These are phyloP conservation scores for Leccinum boreale DNA, from an alignment of 768 basidiomycete species.

Conservation along the genomic window DNA sequence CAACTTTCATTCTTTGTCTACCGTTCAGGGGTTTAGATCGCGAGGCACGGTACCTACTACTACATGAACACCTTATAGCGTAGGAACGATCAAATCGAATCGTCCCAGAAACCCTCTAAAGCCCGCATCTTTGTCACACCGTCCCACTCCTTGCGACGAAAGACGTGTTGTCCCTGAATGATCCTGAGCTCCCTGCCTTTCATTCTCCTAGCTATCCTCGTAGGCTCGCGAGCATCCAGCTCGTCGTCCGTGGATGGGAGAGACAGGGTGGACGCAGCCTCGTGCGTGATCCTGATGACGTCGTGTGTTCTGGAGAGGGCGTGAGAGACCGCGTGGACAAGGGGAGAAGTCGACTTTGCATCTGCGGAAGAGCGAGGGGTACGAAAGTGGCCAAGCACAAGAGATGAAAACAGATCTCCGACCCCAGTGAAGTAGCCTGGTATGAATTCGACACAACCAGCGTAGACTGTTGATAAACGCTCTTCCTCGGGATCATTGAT, in stretches of 20 bases:
- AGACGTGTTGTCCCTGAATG: conserved; percentile 71
- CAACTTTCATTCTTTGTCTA: no score
- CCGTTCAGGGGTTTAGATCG: background rate
- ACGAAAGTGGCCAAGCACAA: conserved; percentile 79
- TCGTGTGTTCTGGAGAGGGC: conserved; percentile 74
- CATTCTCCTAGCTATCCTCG: conserved; percentile 71
- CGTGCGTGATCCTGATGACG: conserved; percentile 62
- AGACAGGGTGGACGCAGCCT: conserved; percentile 39
- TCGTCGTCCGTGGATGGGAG: conserved; percentile 80
- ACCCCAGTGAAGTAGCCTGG: conserved; percentile 95
- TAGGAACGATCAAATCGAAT: background rate
- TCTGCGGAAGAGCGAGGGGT: conserved; percentile 18
- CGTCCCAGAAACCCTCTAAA: conserved; percentile 37
- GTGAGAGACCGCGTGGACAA: conserved; percentile 50
- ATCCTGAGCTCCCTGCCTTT: conserved; percentile 81
- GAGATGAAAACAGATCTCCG: conserved; percentile 93
- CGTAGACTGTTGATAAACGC: conserved; percentile 51
- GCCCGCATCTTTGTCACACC: conserved; percentile 28
- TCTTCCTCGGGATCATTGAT: conserved; percentile 17
- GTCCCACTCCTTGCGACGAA: conserved; percentile 43
- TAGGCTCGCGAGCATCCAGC: conserved; percentile 57
- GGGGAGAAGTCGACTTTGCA: conserved; percentile 9
- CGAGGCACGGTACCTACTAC: no score
- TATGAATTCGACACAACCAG: conserved; percentile 70
- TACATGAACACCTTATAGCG: no score